Evolutionary conservation across 306 rosid genomes (phyloP), one percentile per base, ranked within the genome.

Genomic region (Pterocarpus santalinus): DNA sequence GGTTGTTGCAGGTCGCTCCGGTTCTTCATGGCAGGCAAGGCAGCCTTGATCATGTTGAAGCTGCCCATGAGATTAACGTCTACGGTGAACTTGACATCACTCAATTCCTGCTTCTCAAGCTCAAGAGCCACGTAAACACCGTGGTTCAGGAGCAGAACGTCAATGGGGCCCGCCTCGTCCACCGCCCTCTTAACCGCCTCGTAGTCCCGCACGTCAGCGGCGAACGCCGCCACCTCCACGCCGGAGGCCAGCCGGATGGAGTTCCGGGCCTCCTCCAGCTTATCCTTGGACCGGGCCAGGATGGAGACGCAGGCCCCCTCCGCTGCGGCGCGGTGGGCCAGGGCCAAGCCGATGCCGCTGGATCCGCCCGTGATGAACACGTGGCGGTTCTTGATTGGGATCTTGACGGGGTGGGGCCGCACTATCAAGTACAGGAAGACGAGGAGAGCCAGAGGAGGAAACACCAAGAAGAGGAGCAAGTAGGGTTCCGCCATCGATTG

Each of bases 281-380:
- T 91, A 7, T 61, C 63, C 4, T 11, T 10, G 0, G 99, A 93
- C 8, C 99, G 94, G 0, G 97, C 92, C 10, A 95, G 89, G 85
- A 93, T 91, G 53, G 97, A 93, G 79, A 95, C 97, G 4, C 90
- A 89, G 9, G 97, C 97, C 5, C 97, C 99, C 76, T 90, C 95
- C 4, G 83, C 32, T 0, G 97, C 95, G 14, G 99, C 99, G 13
- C 68, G 94, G 80, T 86, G 95, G 3, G 99, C 97, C 44, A 95
- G 86, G 39, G 97, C 97, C 2, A 95, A 95, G 0, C 99, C 99
- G 77, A 95, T 95, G 53, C 99, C 99, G 65, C 97, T 95, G 5
- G 99, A 93, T 75, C 97, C 98, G 1, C 99, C 95, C 5, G 99
- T 93, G 86, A 95, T 91, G 90, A 95, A 95, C 8, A 95, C 95